Conservation (phyloP, 208 protist genomes). For the Endotrypanum monterogeii region DNA sequence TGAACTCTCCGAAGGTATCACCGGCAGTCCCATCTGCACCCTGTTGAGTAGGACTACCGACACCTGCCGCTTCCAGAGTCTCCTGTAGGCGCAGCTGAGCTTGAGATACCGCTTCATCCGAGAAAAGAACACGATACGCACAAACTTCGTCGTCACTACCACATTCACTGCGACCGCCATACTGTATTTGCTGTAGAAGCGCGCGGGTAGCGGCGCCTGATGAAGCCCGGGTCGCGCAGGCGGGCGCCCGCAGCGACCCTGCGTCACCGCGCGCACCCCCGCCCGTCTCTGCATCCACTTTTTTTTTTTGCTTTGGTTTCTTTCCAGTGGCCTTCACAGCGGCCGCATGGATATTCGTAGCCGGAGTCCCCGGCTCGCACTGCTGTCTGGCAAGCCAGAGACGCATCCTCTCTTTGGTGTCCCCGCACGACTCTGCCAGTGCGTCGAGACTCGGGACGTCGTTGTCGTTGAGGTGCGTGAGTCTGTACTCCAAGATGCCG, state of each 20-base stretch:
- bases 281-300: too few relatives aligned
- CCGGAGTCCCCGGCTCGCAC: too few relatives aligned
- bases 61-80: slow-evolving; percentile 16
- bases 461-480: slow-evolving; percentile 12
- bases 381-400: slow-evolving; percentile 55
- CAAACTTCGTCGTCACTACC: slow-evolving; percentile 44
- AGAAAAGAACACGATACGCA: slow-evolving; percentile 46
- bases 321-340: too few relatives aligned
- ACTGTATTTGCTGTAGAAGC: too few relatives aligned
- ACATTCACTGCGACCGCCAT: background rate
- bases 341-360: too few relatives aligned
- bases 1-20: too few relatives aligned
- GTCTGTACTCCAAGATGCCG: slow-evolving; percentile 33
- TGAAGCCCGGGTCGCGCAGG: too few relatives aligned
- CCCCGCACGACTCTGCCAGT: slow-evolving; percentile 21
- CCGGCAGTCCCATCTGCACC: too few relatives aligned
- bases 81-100: slow-evolving; percentile 37
- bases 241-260: too few relatives aligned
- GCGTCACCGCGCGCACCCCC: too few relatives aligned
- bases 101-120: slow-evolving; percentile 40
- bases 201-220: too few relatives aligned
- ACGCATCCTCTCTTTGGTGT: slow-evolving; percentile 33
- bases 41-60: background rate
- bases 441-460: slow-evolving; percentile 22
- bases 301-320: too few relatives aligned